Conservation (phyloP, 2,329 filamentous ascomycete species). For the Colletotrichum plurivorum region DNA sequence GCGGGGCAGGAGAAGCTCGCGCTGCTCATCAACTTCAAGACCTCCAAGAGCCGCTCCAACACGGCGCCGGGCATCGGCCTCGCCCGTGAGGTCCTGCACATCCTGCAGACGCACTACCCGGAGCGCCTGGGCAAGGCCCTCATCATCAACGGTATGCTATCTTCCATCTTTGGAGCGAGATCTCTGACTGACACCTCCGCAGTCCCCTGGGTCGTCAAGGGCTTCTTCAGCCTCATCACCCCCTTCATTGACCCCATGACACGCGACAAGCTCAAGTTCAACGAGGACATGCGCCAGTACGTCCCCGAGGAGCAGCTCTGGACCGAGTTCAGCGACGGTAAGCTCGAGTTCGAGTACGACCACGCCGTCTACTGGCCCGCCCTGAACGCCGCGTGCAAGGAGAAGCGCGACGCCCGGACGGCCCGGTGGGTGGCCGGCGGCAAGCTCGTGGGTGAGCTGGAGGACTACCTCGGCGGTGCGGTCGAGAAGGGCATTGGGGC, state of each 20-base stretch:
- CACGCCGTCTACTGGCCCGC: slow-evolving; percentile 92
- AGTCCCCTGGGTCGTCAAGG: slow-evolving; percentile 93
- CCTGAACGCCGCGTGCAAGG: slow-evolving; percentile 78
- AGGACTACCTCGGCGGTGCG: slow-evolving; percentile 85
- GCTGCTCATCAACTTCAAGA: slow-evolving; percentile 92
- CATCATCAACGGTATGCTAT: slow-evolving; percentile 82
- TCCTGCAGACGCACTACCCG: slow-evolving; percentile 96
- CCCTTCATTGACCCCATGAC: slow-evolving; percentile 98
- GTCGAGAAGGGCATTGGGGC: slow-evolving; percentile 30
- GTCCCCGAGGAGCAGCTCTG: slow-evolving; percentile 88
- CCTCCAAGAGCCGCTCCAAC: slow-evolving; percentile 80
- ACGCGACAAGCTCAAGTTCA: slow-evolving; percentile 96
- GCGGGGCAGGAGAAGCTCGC: slow-evolving; percentile 89
- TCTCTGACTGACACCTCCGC: neutral
- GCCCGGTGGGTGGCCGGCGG: slow-evolving; percentile 86
- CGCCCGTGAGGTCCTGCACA: slow-evolving; percentile 87
- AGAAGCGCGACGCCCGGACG: slow-evolving; percentile 73
- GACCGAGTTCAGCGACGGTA: slow-evolving; percentile 80
- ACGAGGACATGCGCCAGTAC: slow-evolving; percentile 88
- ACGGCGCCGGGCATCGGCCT: slow-evolving; percentile 80
- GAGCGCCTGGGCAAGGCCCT: slow-evolving; percentile 91
- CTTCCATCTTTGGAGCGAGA: too few relatives aligned
- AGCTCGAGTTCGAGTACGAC: slow-evolving; percentile 92
- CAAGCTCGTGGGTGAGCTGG: slow-evolving; percentile 86
- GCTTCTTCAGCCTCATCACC: slow-evolving; percentile 96